Percentiles rank a stretch among this genome's conserved stretches.
Evolutionary conservation across 768 basidiomycete genomes (phyloP).

Genomic region (Boletus rufocinnamomeus): DNA sequence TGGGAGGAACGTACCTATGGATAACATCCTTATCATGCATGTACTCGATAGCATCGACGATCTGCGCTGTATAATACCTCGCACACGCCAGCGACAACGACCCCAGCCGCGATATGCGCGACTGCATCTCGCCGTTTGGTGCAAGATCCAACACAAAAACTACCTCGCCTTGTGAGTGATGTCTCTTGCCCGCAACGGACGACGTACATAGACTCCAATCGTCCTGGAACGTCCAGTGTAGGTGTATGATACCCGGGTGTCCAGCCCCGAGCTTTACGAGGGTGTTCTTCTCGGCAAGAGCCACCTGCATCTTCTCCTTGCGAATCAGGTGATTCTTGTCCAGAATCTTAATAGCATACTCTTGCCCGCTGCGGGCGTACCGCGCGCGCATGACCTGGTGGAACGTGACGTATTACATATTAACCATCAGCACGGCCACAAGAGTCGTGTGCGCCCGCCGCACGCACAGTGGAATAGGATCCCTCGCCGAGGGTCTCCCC

Average conservation of each 20-base stretch:
- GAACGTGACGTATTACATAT: constrained; percentile 11
- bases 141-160: constrained; percentile 82
- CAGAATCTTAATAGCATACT: constrained; percentile 78
- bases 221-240: constrained; percentile 87
- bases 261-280: constrained; percentile 62
- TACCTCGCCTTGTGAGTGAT: constrained; percentile 32
- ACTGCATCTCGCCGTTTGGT: constrained; percentile 75
- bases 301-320: constrained; percentile 76
- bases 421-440: constrained; percentile 13
- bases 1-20: constrained; percentile 58
- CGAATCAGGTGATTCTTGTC: constrained; percentile 82
- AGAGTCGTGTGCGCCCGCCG: background rate
- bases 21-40: constrained; percentile 91
- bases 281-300: constrained; percentile 78
- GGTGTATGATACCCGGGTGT: constrained; percentile 79
- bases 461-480: constrained; percentile 76
- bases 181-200: background rate
- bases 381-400: constrained; percentile 59
- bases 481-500: constrained; percentile 77
- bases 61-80: constrained; percentile 85
- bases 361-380: constrained; percentile 54
- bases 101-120: constrained; percentile 73
- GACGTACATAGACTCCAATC: constrained; percentile 78
- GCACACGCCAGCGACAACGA: constrained; percentile 79
- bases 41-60: constrained; percentile 84